Percentiles rank a stretch among this genome's conserved stretches.
These are phyloP conservation scores for Draba incana DNA, from an alignment of 345 rosid genomes.

Conservation along the genomic window DNA sequence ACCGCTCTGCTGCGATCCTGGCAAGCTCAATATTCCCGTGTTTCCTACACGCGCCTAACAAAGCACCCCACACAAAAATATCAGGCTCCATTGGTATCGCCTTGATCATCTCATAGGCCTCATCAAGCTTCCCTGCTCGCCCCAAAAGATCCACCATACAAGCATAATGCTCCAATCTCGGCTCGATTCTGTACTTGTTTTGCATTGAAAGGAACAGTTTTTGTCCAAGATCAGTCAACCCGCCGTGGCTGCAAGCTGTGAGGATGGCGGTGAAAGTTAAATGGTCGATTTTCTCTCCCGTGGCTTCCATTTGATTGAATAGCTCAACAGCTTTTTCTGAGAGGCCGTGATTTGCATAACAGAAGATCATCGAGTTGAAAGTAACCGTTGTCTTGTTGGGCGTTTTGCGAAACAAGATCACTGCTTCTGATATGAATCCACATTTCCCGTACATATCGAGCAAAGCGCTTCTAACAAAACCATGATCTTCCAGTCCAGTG, in stretches of 20 bases:
- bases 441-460: constrained; percentile 88
- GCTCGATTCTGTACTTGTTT: constrained; percentile 56
- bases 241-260: constrained; percentile 80
- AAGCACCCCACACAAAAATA: constrained; percentile 88
- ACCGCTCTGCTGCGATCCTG: constrained; percentile 60
- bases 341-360: constrained; percentile 75
- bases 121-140: constrained; percentile 66
- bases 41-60: constrained; percentile 81
- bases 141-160: constrained; percentile 86
- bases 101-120: constrained; percentile 63
- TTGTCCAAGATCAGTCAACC: constrained; percentile 66
- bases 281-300: constrained; percentile 62
- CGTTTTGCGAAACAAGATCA: constrained; percentile 56
- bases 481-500: constrained; percentile 61
- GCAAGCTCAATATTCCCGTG: constrained; percentile 74
- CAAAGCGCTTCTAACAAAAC: constrained; percentile 73
- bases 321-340: constrained; percentile 68
- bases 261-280: constrained; percentile 79
- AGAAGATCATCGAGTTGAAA: constrained; percentile 92
- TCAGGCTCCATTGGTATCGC: constrained; percentile 72
- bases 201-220: constrained; percentile 68
- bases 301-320: constrained; percentile 65
- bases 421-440: constrained; percentile 65
- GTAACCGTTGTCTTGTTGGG: constrained; percentile 59
- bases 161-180: constrained; percentile 83